phyloP scores from a whole-genome alignment of 768 basidiomycete genomes.

The Tylopilus plumbeoviolaceoides region DNA sequence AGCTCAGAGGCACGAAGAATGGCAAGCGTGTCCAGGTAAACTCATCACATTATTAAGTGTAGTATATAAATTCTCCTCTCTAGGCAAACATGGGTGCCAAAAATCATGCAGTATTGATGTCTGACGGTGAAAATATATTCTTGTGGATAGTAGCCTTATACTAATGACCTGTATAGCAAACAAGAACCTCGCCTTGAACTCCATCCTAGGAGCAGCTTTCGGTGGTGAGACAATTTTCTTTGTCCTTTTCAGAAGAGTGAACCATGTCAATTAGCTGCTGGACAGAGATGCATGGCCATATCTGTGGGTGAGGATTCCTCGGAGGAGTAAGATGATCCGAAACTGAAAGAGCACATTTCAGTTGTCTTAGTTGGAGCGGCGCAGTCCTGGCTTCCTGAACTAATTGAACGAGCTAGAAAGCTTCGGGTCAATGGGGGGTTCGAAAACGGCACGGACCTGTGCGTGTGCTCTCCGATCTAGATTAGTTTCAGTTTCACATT shows the following conservation, averaged over 20 bases:
- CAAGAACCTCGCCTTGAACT: conserved; percentile 87
- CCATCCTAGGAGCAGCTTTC: conserved; percentile 90
- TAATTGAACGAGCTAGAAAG: conserved; percentile 74
- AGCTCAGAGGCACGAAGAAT: conserved; percentile 70
- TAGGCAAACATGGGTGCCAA: conserved; percentile 91
- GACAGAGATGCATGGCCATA: conserved; percentile 96
- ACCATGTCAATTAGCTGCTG: conserved; percentile 60
- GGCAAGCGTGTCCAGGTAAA: conserved; percentile 84
- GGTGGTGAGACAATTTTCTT: conserved; percentile 51
- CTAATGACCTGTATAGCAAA: conserved; percentile 53
- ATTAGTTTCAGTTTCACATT: not conserved
- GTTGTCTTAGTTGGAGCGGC: conserved; percentile 81
- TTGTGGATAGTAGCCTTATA: not conserved
- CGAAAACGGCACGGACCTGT: conserved; percentile 82
- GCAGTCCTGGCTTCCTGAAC: conserved; percentile 78
- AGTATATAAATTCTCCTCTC: conserved; percentile 1
- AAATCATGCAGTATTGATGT: conserved; percentile 92
- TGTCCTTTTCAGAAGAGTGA: conserved; percentile 19
- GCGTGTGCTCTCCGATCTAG: conserved; percentile 11
- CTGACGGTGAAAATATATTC: conserved; percentile 61
- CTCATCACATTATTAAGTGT: conserved; percentile 8
- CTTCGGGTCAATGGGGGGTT: conserved; percentile 90
- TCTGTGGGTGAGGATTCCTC: conserved; percentile 64
- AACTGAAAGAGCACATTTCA: conserved; percentile 19
- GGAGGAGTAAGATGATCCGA: not conserved